A percentile compares a stretch with the other conserved stretches of the same genome.
Evolutionary conservation across 2,329 filamentous ascomycete species (phyloP).

Genomic region (Pseudogymnoascus sp.): DNA sequence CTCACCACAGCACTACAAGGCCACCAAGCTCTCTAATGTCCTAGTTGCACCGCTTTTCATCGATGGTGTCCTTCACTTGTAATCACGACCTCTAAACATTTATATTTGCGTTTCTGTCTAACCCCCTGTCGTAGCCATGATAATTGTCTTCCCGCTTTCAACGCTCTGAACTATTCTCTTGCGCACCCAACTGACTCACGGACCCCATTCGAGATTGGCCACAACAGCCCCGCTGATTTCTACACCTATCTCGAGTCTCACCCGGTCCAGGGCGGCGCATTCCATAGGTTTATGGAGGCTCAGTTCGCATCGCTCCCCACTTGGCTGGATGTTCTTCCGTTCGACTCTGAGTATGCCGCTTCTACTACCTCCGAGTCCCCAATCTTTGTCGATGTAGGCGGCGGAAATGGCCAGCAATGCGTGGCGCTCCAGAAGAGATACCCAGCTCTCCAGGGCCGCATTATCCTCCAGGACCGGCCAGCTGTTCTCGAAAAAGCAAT

Average conservation of each 20-base stretch:
- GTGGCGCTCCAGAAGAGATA: constrained; percentile 2
- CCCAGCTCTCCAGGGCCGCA: constrained; percentile 5
- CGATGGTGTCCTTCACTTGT: constrained; percentile 12
- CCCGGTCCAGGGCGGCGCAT: constrained; percentile 18
- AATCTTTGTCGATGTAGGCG: neutral
- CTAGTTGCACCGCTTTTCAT: constrained; percentile 12
- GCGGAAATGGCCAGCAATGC: constrained; percentile 11
- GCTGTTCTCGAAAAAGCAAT: constrained; percentile 20
- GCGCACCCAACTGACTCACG: neutral
- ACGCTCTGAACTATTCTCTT: constrained; percentile 3
- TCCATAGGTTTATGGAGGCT: constrained; percentile 25
- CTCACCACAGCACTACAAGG: constrained; percentile 7
- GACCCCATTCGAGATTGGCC: constrained; percentile 12
- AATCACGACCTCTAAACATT: neutral
- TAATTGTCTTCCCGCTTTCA: constrained; percentile 15
- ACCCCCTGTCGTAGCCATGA: constrained; percentile 10
- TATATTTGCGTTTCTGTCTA: neutral
- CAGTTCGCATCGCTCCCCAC: constrained; percentile 21
- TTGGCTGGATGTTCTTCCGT: constrained; percentile 21
- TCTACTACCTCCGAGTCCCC: neutral
- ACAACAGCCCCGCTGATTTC: neutral
- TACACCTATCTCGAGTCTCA: constrained; percentile 14
- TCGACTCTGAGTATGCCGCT: constrained; percentile 16
- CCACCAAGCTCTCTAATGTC: constrained; percentile 10
- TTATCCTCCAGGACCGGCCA: constrained; percentile 21